Percentiles rank a stretch among this genome's conserved stretches.
These are phyloP conservation scores for Puccinia coronata DNA, from an alignment of 1,284 basidiomycete species.

Conservation along the genomic window DNA sequence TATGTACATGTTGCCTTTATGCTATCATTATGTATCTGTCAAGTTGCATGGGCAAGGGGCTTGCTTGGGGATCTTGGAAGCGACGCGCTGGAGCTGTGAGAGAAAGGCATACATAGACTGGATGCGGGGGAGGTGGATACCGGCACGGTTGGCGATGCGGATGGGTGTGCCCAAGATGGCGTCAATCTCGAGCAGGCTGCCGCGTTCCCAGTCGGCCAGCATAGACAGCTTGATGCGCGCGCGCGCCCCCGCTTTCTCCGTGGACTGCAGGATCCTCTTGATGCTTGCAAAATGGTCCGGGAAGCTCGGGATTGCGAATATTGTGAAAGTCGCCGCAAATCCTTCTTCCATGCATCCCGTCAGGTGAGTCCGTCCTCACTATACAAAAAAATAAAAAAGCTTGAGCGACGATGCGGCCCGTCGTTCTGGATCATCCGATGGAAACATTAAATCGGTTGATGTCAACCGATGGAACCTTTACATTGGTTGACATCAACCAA, in stretches of 20 bases:
- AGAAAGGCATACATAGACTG: constrained; percentile 61
- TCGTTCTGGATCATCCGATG: no score
- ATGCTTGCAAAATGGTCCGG: constrained; percentile 59
- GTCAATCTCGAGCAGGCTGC: constrained; percentile 60
- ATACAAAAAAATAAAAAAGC: no score
- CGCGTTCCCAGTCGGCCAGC: constrained; percentile 61
- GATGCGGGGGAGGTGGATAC: constrained; percentile 59
- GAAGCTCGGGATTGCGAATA: constrained; percentile 57
- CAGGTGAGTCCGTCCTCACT: constrained; percentile 58
- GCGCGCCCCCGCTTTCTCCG: constrained; percentile 56
- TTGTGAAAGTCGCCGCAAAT: constrained; percentile 57
- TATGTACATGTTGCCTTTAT: no score
- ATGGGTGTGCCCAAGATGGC: constrained; percentile 59
- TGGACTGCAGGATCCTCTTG: constrained; percentile 59
- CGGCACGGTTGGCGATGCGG: constrained; percentile 58
- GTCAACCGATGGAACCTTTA: no score
- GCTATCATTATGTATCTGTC: not conserved
- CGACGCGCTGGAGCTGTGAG: constrained; percentile 44
- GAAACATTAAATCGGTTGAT: no score
- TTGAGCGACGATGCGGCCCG: no score
- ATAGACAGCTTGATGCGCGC: constrained; percentile 58
- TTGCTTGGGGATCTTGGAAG: not conserved
- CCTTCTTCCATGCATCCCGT: constrained; percentile 60
- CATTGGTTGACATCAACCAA: no score
- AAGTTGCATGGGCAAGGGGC: not conserved